Evolutionary conservation across 495 filamentous ascomycete species (phyloP), one percentile per base, ranked within the genome.

Genomic region (Penicillium cataractarum): DNA sequence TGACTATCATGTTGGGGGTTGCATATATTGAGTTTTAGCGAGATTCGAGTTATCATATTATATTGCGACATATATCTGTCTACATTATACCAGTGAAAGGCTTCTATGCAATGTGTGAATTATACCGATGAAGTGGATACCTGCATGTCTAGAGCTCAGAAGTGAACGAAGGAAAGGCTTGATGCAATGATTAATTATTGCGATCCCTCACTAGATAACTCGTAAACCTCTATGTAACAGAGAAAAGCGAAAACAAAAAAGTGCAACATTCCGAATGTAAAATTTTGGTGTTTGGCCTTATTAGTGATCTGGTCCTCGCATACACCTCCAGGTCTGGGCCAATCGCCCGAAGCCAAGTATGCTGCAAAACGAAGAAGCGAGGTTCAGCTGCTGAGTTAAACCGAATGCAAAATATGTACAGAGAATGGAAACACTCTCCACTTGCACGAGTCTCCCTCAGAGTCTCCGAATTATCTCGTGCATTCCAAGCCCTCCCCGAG

Each of bases 161-260:
- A 27, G 24, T 50, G 4, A 27, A 29, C n/a, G 24, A 29, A n/a
- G 27, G 21, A 22, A 27, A 50, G 17, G 15, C 15, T 52, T n/a
- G 17, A 44, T 44, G 52, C 21, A 32, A 42, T 33, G 8, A 57
- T 62, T 52, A 62, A 44, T 24, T 44, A 27, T 26, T 22, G 35
- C 15, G 24, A 32, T 33, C 10, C 29, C 13, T 60, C 35, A 40
- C n/a, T 40, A 60, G 21, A 35, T 33, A 7, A 15, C n/a, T 54
- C 51, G 31, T 32, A n/a, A 51, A 15, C 10, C 12, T 52, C 29
- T 54, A 35, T 22, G 10, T 9, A 35, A 54, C 3, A 54, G n/a
- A 54, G 12, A 12, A 54, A 35, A 35, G 9, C 8, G 7, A 8
- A 21, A 51, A 4, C 4, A 31, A 8, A 26, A 22, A 35, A n/a